Conservation (phyloP, 345 rosid species). For the Aegle marmelos region DNA sequence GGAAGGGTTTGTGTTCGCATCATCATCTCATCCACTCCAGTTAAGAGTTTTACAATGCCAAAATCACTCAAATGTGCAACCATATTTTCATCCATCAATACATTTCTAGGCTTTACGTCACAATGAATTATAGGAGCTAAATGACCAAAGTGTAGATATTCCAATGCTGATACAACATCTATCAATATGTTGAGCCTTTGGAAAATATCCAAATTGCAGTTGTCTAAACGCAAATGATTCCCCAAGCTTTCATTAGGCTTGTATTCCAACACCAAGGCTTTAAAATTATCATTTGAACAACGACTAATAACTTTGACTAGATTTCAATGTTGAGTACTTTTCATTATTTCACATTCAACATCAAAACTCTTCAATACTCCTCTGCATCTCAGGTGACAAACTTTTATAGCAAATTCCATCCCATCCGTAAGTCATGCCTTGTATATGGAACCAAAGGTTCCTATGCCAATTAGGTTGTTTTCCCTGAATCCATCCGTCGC, state of each 20-base stretch:
- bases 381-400: neutral
- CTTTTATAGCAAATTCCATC: slow-evolving; percentile 16
- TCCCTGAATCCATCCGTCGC: slow-evolving; percentile 17
- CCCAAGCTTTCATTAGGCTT: slow-evolving; percentile 14
- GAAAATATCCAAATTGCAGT: neutral
- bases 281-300: slow-evolving; percentile 8
- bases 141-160: no score
- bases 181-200: slow-evolving; percentile 11
- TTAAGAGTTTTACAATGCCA: no score
- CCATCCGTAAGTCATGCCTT: slow-evolving; percentile 1
- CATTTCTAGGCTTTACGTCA: no score
- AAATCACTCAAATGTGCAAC: no score
- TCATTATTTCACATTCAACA: slow-evolving; percentile 11
- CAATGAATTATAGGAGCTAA: no score
- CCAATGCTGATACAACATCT: neutral
- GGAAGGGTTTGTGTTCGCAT: no score
- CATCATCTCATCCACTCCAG: no score
- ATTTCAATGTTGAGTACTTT: neutral
- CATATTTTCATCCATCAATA: no score
- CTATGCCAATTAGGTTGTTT: slow-evolving; percentile 12
- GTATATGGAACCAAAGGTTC: slow-evolving; percentile 17
- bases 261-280: slow-evolving; percentile 19
- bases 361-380: slow-evolving; percentile 16
- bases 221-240: slow-evolving; percentile 6
- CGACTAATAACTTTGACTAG: slow-evolving; percentile 18